Evolutionary conservation across 2,329 filamentous ascomycete species (phyloP), one percentile per base, ranked within the genome.

Genomic region (Plenodomus tracheiphilus): DNA sequence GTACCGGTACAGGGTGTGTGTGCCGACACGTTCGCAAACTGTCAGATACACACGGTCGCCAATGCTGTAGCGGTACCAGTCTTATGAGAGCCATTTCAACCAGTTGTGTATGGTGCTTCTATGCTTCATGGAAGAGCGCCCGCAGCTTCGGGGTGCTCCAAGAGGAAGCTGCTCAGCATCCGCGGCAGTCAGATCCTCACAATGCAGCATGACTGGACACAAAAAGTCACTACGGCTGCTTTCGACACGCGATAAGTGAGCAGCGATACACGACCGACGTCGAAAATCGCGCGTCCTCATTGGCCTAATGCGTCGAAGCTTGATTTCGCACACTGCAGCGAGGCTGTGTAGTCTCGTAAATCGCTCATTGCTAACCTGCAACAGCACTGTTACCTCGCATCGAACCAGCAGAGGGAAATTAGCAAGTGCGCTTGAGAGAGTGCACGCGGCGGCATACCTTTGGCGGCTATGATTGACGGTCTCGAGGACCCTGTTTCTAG

Each of bases 361-460:
- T 62, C 59, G 57, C 59, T 60, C 59, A 62, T 41, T 18, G 53
- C 61, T 64, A 64, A 55, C 61, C 58, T 47, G 39, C 59, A 58
- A 50, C 53, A 61, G 61, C 44, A 49, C 53, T 47, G 51, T 47
- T 47, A 48, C 46, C 43, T 54, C 39, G 17, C 49, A 43, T 34
- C 47, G 30, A 43, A 34, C 20, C 34, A 20, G 46, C 49, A 43
- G 58, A 46, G 56, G 56, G 36, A 20, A 46, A 28, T 21, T 22
- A 49, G 53, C 46, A 41, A 46, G 40, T 51, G 44, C 40, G 43
- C 22, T 25, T 21, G 21, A 38, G 28, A 43, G 39, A 39, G 49
- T 41, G 32, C 30, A 47, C 46, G 28, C 44, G 39, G 39, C 50
- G 41, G 36, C 25, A 49, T 48, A 17, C 49, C 50, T 49, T 43